These are phyloP conservation scores for Turritis glabra DNA, from an alignment of 345 rosid species.

Conservation along the genomic window DNA sequence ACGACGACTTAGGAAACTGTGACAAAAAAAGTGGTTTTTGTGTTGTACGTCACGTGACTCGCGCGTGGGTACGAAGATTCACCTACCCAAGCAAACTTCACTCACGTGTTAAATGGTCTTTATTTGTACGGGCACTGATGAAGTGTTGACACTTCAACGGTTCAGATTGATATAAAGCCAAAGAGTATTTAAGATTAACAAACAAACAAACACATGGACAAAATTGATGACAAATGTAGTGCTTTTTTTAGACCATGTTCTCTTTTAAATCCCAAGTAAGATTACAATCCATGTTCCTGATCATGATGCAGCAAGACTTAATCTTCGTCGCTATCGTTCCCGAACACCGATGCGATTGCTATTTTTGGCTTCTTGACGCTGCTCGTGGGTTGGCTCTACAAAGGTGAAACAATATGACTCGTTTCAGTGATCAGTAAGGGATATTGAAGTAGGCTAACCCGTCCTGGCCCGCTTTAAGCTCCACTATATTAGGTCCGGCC, in stretches of 20 bases:
- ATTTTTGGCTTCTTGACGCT: conserved; percentile 67
- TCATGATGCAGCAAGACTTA: background rate
- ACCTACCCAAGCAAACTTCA: conserved; percentile 13
- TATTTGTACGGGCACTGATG: background rate
- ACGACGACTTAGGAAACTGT: conserved; percentile 28
- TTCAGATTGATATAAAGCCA: no score
- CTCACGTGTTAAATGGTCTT: conserved; percentile 34
- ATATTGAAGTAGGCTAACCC: background rate
- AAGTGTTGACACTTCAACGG: background rate
- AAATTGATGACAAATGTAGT: no score
- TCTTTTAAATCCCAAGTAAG: no score
- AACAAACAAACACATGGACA: no score
- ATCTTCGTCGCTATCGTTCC: conserved; percentile 82
- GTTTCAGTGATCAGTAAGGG: background rate
- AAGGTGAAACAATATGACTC: background rate
- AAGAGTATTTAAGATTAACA: no score
- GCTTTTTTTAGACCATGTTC: background rate
- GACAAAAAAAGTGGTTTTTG: background rate
- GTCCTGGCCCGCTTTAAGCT: background rate
- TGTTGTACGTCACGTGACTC: conserved; percentile 28
- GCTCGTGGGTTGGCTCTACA: conserved; percentile 52
- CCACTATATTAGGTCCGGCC: background rate
- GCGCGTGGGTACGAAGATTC: conserved; percentile 35
- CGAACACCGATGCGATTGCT: conserved; percentile 69
- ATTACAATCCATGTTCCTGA: background rate